Base-by-base conservation (phyloP, 352 stramenopile species). In the Phytopythium sindhum region DNA sequence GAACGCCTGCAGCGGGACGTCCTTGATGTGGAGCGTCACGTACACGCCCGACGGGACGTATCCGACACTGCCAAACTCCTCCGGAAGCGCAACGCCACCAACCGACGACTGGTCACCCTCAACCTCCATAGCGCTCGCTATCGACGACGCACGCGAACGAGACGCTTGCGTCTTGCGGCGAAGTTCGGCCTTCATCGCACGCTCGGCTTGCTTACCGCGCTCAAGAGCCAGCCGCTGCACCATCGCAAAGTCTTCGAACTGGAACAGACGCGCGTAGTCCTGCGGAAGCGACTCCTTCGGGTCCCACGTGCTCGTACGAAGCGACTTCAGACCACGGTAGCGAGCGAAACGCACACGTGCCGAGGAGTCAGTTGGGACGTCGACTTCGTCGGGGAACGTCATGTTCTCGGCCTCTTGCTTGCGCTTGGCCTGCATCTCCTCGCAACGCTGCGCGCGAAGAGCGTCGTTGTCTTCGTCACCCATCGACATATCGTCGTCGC, bases 281-380 rank as follows among this genome's bases (percentile, higher is more conserved):
- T 90, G 84, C 26, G 98, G 98, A 10, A 99, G 91, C 70, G 96
- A 98, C 79, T 99, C 98, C 77, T 99, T 99, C 3, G 97, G 84
- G 70, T 99, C 96, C 97, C 97, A 99, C 56, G 84, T 72, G 62
- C 90, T 98, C 61, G 95, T 99, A 31, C 96, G 91, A 67, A 99
- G 97, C 53, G 81, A 98, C 77, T 99, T 98, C 52, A 99, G 83
- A 14, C 95, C 95, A 45, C 98, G 92, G 88, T 99, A 99, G 8
- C 86, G 86, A 21, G 86, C 86, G 63, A 95, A 94, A 37, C 86
- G 84, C 19, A 89, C 76, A 35, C 84, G 84, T 21, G 80, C 86
- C 35, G 77, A 67, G 17, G 77, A 74, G 47, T 95, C 85, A 0
- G 52, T 64, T 2, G 86, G 84, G 37, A 80, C 72, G 41, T 95